phyloP scores from a whole-genome alignment of 192 early-diverging fungal genomes.

The Coemansia aciculifera region DNA sequence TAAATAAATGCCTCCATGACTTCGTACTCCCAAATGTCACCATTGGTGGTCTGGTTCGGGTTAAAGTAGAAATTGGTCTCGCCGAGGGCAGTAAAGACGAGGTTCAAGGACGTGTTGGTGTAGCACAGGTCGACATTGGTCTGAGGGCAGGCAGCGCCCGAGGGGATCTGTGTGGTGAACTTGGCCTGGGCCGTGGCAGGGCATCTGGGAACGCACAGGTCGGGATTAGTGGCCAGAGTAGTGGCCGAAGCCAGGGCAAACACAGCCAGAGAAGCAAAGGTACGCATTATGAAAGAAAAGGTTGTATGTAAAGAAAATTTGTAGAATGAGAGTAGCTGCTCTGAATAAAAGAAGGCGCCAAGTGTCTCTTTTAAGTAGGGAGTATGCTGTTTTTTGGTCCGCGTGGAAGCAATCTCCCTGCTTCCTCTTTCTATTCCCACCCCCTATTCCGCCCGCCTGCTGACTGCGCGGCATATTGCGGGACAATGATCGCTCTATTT shows the following conservation, averaged over 20 bases:
- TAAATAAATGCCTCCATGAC: slow-evolving; percentile 56
- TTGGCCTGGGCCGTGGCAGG: slow-evolving; percentile 23
- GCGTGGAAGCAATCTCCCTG: slow-evolving; percentile 3
- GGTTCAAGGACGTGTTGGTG: slow-evolving; percentile 34
- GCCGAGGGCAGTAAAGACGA: slow-evolving; percentile 40
- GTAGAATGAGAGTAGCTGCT: background rate
- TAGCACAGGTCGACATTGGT: slow-evolving; percentile 50
- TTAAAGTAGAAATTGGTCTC: slow-evolving; percentile 49
- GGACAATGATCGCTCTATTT: slow-evolving; percentile 1
- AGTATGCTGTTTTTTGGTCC: background rate
- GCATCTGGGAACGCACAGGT: slow-evolving; percentile 40
- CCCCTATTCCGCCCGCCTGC: background rate
- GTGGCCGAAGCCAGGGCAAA: slow-evolving; percentile 6
- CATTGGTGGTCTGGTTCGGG: slow-evolving; percentile 43
- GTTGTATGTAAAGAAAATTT: background rate
- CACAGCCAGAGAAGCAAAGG: slow-evolving; percentile 6
- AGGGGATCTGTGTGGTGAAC: slow-evolving; percentile 42
- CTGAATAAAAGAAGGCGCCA: background rate
- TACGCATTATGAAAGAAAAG: background rate
- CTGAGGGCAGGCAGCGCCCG: slow-evolving; percentile 25
- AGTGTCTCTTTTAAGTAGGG: background rate
- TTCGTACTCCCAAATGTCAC: slow-evolving; percentile 54
- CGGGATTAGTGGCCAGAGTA: background rate
- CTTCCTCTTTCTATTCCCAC: background rate
- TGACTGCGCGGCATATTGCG: slow-evolving; percentile 1